A percentile compares a stretch with the other conserved stretches of the same genome.
Conservation (phyloP, 2,329 filamentous ascomycete species). For the Beauveria medogensis region DNA sequence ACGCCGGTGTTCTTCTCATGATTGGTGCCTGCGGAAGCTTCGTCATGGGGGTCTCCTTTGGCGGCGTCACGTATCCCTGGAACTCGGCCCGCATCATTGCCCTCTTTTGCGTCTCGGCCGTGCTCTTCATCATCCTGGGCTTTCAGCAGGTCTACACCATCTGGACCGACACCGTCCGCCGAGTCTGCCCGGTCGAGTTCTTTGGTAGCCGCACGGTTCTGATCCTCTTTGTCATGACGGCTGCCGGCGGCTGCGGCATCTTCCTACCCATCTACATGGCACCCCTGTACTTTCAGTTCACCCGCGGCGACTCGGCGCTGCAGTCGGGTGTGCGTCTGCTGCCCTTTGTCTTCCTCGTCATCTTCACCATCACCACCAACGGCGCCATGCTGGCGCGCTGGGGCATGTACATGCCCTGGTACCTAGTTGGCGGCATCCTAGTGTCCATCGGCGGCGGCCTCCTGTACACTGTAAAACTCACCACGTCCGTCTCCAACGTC, state of each 20-base stretch:
- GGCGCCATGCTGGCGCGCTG: constrained; percentile 26
- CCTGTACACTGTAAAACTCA: constrained; percentile 6
- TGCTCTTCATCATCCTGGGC: constrained; percentile 24
- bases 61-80: constrained; percentile 39
- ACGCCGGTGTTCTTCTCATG: constrained; percentile 32
- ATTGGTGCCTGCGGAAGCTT: constrained; percentile 29
- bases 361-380: constrained; percentile 25
- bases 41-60: constrained; percentile 40
- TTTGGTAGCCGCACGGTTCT: not conserved
- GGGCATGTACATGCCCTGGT: constrained; percentile 34
- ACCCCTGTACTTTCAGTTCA: constrained; percentile 43
- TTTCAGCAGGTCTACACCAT: constrained; percentile 33
- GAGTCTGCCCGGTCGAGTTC: not conserved
- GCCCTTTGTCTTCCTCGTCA: constrained; percentile 30
- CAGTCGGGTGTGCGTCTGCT: constrained; percentile 29
- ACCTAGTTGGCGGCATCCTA: constrained; percentile 26
- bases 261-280: constrained; percentile 36
- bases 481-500: constrained; percentile 15
- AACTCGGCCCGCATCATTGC: constrained; percentile 31
- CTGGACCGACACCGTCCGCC: constrained; percentile 21
- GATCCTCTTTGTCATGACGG: not conserved
- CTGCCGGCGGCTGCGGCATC: constrained; percentile 19
- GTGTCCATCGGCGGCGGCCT: constrained; percentile 26
- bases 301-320: constrained; percentile 28
- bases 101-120: constrained; percentile 32